These are phyloP conservation scores for Moesziomyces sp. DNA, from an alignment of 1,284 basidiomycete genomes.

Conservation along the genomic window DNA sequence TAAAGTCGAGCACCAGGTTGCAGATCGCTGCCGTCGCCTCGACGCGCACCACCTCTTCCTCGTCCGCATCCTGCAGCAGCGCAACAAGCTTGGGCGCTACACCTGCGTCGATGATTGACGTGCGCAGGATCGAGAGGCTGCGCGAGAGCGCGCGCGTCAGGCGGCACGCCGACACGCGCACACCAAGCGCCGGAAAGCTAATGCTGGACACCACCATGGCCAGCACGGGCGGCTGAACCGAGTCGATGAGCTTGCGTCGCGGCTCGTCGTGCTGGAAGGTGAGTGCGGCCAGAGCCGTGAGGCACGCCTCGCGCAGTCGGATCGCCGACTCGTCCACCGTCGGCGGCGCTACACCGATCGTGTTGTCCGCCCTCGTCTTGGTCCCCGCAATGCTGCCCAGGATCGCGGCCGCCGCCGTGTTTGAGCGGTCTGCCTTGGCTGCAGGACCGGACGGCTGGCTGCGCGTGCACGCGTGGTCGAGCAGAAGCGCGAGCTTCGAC, in stretches of 20 bases:
- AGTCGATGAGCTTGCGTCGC: constrained; percentile 52
- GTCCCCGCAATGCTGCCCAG: constrained; percentile 19
- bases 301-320: constrained; percentile 54
- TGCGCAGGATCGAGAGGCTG: constrained; percentile 60
- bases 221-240: constrained; percentile 50
- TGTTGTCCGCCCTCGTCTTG: constrained; percentile 14
- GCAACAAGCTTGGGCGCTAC: constrained; percentile 53
- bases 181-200: constrained; percentile 48
- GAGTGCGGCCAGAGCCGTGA: constrained; percentile 56
- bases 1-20: constrained; percentile 62
- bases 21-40: constrained; percentile 59
- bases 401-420: constrained; percentile 5
- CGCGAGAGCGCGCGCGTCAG: constrained; percentile 57
- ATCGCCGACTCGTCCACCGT: constrained; percentile 45
- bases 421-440: constrained; percentile 13
- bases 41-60: constrained; percentile 48
- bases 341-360: constrained; percentile 30
- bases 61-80: constrained; percentile 46
- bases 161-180: constrained; percentile 58
- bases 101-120: constrained; percentile 60
- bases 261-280: constrained; percentile 58
- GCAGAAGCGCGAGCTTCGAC: constrained; percentile 36
- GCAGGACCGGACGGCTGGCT: constrained; percentile 11
- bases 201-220: constrained; percentile 50
- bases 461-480: constrained; percentile 39